phyloP scores from a whole-genome alignment of 2,329 filamentous ascomycete genomes.

The Aurifilum marmelostoma region DNA sequence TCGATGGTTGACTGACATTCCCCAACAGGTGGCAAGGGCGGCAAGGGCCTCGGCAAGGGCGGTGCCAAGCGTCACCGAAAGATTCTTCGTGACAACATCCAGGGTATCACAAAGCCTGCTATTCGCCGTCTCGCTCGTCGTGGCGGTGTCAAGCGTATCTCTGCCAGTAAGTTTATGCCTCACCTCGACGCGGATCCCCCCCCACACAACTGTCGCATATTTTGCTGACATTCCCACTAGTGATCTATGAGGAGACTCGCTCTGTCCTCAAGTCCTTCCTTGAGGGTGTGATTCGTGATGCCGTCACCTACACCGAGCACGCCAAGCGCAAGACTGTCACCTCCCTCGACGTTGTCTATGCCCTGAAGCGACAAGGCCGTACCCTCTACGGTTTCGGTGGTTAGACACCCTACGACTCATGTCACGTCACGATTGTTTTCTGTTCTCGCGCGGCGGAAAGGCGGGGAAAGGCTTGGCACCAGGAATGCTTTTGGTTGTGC shows the following conservation, averaged over 20 bases:
- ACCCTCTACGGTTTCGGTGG: constrained; percentile 90
- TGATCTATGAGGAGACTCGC: constrained; percentile 85
- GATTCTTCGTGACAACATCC: constrained; percentile 99
- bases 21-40: constrained; percentile 80
- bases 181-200: background rate
- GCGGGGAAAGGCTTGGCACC: constrained; percentile 24
- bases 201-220: background rate
- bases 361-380: constrained; percentile 70
- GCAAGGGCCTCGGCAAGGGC: constrained; percentile 97
- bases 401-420: constrained; percentile 52
- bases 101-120: constrained; percentile 98
- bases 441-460: constrained; percentile 21
- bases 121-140: constrained; percentile 98
- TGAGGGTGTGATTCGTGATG: constrained; percentile 78
- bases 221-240: constrained; percentile 40
- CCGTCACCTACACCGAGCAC: constrained; percentile 82
- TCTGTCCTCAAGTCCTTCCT: constrained; percentile 85
- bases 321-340: constrained; percentile 82
- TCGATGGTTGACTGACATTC: background rate
- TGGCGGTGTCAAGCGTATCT: constrained; percentile 99
- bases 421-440: constrained; percentile 32
- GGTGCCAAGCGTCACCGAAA: constrained; percentile 99
- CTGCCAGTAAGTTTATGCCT: constrained; percentile 70
- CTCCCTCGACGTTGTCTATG: constrained; percentile 68
- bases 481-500: constrained; percentile 32